phyloP scores from a whole-genome alignment of 768 basidiomycete species.

The Brasilioporus rufonigricans region DNA sequence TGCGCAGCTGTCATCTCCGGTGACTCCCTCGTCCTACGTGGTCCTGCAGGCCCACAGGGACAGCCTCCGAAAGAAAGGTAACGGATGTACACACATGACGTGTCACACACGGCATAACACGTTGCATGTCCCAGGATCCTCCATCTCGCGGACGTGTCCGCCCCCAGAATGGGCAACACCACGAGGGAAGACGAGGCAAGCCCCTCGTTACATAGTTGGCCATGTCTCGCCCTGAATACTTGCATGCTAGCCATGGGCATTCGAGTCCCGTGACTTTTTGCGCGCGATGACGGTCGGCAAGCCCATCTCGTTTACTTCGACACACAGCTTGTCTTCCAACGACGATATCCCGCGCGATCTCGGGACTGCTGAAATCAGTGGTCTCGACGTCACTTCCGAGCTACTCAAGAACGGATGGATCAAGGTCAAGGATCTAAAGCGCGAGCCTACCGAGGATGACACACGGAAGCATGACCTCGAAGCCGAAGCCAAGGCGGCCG shows the following conservation, averaged over 20 bases:
- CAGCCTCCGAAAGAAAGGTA: constrained; percentile 90
- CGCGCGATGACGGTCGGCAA: constrained; percentile 86
- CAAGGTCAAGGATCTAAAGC: constrained; percentile 83
- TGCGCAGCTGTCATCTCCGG: constrained; percentile 81
- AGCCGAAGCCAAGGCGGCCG: constrained; percentile 67
- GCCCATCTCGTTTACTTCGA: constrained; percentile 79
- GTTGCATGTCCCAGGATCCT: constrained; percentile 55
- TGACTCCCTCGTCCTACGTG: constrained; percentile 84
- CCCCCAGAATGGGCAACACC: constrained; percentile 81
- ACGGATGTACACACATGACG: constrained; percentile 14
- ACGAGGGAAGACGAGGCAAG: constrained; percentile 86
- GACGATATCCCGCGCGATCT: constrained; percentile 80
- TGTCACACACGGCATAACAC: constrained; percentile 9
- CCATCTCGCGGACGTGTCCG: constrained; percentile 83
- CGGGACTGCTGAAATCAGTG: constrained; percentile 70
- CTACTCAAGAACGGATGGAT: constrained; percentile 91
- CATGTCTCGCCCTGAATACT: constrained; percentile 4
- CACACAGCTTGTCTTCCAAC: constrained; percentile 73
- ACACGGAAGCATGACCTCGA: constrained; percentile 69
- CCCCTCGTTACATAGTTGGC: neutral
- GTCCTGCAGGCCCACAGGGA: constrained; percentile 72
- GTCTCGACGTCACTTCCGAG: constrained; percentile 70
- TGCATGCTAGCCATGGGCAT: constrained; percentile 72
- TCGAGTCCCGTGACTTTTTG: constrained; percentile 90
- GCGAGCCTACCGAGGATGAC: constrained; percentile 81